Base-by-base conservation (phyloP, 208 protist genomes). In the Blastocrithidia nonstop region DNA sequence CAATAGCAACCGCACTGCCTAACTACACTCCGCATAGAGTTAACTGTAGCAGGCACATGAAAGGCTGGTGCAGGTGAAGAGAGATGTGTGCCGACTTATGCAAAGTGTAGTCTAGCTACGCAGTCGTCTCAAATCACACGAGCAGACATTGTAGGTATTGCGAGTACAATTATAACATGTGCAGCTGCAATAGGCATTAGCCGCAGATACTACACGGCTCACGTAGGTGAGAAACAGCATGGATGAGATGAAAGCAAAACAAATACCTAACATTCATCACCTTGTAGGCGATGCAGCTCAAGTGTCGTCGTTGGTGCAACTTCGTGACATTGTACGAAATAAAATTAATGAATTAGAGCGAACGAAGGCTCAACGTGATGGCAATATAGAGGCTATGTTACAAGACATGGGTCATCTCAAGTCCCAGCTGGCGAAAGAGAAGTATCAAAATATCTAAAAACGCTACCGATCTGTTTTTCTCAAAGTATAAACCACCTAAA, bases 381-480 rank as follows among this genome's bases (percentile, higher is more conserved):
- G 86, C 44, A 73, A 63, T 37, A 56, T 79, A 41, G 79, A 86
- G 63, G 65, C 80, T n/a, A 78, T 88, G 56, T 35, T 74, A 49
- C 58, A 74, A 25, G 75, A 89, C 45, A 45, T 93, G 2, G 45
- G 33, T 13, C 44, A 63, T 9, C 58, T 83, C 16, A 70, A 71
- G 55, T 44, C 32, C 35, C 66, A 89, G 43, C 64, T 95, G 15
- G 35, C 41, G 11, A 46, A 54, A 1, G 75, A 79, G 19, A 90
- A 88, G 60, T 95, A 90, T 42, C 54, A 71, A 21, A 66, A 81
- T 40, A 71, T 93, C 32, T 80, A 92, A 46, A 76, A 86, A 43
- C 79, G 83, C 19, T 88, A 91, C 66, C 66, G 80, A 20, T 87
- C 77, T 22, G 89, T 78, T 5, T 88, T 89, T 42, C 55, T 95